Conservation (phyloP, 2,329 filamentous ascomycete species). For the Colletotrichum chlorophyti region DNA sequence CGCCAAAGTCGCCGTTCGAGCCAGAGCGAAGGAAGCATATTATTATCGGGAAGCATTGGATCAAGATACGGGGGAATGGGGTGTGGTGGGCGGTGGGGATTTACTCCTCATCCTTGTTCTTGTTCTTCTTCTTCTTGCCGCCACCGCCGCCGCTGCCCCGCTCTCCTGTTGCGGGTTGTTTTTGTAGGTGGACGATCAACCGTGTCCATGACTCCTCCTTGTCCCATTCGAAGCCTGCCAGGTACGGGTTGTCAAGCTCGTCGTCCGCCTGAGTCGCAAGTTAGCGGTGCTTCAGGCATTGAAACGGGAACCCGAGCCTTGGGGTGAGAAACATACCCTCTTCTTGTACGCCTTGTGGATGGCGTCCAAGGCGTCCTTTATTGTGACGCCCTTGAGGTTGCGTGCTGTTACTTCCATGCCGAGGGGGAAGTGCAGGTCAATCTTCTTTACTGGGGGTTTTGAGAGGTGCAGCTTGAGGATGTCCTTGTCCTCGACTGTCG, state of each 20-base stretch:
- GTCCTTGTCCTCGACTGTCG: conserved; percentile 80
- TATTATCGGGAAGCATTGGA: conserved; percentile 46
- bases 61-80: conserved; percentile 41
- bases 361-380: conserved; percentile 95
- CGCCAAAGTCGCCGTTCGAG: conserved; percentile 47
- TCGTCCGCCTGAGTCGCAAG: conserved; percentile 74
- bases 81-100: conserved; percentile 7
- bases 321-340: conserved; percentile 68
- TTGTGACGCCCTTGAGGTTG: conserved; percentile 93
- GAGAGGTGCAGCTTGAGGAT: conserved; percentile 83
- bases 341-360: conserved; percentile 98
- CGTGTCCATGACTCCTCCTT: conserved; percentile 89
- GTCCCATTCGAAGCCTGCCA: conserved; percentile 96
- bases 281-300: not conserved
- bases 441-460: conserved; percentile 87
- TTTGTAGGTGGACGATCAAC: conserved; percentile 85
- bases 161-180: conserved; percentile 60
- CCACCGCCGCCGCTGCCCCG: conserved; percentile 42
- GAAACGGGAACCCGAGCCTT: too few relatives aligned
- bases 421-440: conserved; percentile 89
- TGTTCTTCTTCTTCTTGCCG: conserved; percentile 68
- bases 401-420: conserved; percentile 88
- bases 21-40: conserved; percentile 44
- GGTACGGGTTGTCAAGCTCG: conserved; percentile 85
- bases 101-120: conserved; percentile 55